Evolutionary conservation across 441 rosid species (phyloP).

Genomic region (Arabidopsis lyrata): DNA sequence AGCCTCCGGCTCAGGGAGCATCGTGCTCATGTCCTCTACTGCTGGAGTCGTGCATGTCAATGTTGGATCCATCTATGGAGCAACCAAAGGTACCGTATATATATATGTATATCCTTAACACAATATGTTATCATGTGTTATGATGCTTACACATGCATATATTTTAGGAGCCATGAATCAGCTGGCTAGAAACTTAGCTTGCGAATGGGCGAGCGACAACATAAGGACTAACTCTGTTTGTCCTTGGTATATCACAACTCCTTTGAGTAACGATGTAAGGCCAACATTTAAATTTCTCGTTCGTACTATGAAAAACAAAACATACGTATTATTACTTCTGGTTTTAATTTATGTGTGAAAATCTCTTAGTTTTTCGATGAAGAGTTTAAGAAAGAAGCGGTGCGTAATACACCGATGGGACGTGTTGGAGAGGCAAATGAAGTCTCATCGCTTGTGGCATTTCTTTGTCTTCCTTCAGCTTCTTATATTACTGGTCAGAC

Average conservation of each 20-base stretch:
- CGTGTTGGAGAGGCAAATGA: slow-evolving; percentile 51
- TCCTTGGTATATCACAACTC: slow-evolving; percentile 36
- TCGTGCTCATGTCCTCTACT: slow-evolving; percentile 36
- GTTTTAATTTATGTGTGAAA: not conserved
- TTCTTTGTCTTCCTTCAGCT: slow-evolving; percentile 53
- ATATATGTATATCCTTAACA: not conserved
- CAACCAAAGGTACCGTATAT: slow-evolving; percentile 9
- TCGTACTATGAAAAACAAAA: not conserved
- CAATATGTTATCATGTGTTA: not conserved
- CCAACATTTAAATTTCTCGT: not conserved
- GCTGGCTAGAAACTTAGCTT: slow-evolving; percentile 41
- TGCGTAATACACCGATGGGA: slow-evolving; percentile 37
- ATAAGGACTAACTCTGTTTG: slow-evolving; percentile 35
- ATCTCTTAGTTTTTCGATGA: slow-evolving; percentile 12
- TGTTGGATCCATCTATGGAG: slow-evolving; percentile 12
- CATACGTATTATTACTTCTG: not conserved
- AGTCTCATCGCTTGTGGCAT: slow-evolving; percentile 50
- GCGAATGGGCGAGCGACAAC: slow-evolving; percentile 43
- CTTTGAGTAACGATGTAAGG: slow-evolving; percentile 25
- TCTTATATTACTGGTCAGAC: slow-evolving; percentile 54
- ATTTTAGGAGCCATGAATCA: slow-evolving; percentile 39
- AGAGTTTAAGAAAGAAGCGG: not conserved
- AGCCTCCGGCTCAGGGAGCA: slow-evolving; percentile 36
- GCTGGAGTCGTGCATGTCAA: slow-evolving; percentile 15
- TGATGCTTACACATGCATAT: not conserved